phyloP scores from a whole-genome alignment of 176 grass and related monocot species.

The Zea luxurians region DNA sequence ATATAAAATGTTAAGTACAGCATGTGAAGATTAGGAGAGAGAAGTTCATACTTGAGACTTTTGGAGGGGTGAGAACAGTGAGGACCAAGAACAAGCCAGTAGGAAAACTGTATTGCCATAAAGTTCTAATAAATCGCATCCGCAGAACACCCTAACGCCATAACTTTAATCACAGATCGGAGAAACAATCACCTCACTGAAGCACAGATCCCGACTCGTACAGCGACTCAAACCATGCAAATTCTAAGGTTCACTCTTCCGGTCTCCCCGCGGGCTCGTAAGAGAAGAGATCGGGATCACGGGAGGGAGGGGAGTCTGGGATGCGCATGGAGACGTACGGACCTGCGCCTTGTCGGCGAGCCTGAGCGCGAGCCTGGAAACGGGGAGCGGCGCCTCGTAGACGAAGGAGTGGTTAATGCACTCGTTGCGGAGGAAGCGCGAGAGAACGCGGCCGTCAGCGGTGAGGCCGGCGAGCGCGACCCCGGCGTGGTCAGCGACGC shows the following conservation, averaged over 20 bases:
- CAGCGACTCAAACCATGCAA: background rate
- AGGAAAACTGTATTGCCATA: background rate
- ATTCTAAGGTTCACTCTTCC: background rate
- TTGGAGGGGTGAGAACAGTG: too few relatives aligned
- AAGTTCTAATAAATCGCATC: background rate
- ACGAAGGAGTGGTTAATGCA: slow-evolving; percentile 95
- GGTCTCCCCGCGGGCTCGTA: background rate
- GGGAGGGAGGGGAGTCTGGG: background rate
- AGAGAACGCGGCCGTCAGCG: slow-evolving; percentile 81
- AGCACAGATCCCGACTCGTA: background rate
- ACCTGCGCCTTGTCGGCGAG: slow-evolving; percentile 97
- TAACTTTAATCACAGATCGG: slow-evolving; percentile 21
- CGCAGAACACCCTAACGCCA: background rate
- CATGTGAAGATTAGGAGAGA: too few relatives aligned
- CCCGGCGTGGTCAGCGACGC: slow-evolving; percentile 74
- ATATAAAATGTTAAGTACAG: too few relatives aligned
- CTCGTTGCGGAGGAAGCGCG: slow-evolving; percentile 72
- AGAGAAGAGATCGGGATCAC: background rate
- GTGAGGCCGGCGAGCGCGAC: slow-evolving; percentile 86
- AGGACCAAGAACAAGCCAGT: too few relatives aligned
- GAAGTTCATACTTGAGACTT: too few relatives aligned
- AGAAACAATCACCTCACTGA: background rate
- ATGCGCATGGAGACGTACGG: background rate
- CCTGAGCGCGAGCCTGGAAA: slow-evolving; percentile 67
- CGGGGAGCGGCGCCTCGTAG: slow-evolving; percentile 80